Conservation (phyloP, 768 basidiomycete genomes). For the Termitomyces eurrhizus region DNA sequence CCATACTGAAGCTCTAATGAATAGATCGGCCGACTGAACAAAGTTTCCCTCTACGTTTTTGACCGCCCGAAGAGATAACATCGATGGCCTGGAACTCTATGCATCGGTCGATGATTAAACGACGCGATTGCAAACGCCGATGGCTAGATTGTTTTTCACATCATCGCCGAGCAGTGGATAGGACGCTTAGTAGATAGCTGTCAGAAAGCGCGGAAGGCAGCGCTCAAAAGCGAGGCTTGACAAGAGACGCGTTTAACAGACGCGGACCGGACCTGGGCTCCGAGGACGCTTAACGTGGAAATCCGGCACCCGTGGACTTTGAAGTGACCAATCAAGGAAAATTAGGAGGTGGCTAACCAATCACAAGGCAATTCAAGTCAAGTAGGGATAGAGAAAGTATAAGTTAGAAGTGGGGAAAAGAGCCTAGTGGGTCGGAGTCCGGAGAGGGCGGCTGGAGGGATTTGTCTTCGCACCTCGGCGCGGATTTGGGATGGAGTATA, state of each 20-base stretch:
- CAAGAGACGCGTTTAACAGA: not conserved
- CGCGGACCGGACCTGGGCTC: not conserved
- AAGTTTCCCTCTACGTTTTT: not conserved
- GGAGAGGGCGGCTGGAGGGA: not conserved
- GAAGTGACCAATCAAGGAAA: not conserved
- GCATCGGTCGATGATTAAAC: not conserved
- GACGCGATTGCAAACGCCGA: not conserved
- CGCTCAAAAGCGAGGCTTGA: not conserved
- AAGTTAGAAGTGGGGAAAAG: not conserved
- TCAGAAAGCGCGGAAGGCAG: not conserved
- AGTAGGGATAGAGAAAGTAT: constrained; percentile 1
- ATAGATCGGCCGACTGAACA: not conserved
- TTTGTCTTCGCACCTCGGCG: not conserved
- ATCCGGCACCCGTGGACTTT: not conserved
- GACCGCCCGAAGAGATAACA: not conserved
- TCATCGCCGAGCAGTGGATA: not conserved
- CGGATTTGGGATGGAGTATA: not conserved
- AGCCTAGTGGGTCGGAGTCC: constrained; percentile 1
- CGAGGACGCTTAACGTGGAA: not conserved
- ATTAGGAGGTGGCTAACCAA: constrained; percentile 1
- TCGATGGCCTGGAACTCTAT: not conserved
- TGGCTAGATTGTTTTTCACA: not conserved
- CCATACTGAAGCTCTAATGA: not conserved
- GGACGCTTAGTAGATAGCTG: not conserved
- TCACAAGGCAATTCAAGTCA: constrained; percentile 2